phyloP scores from a whole-genome alignment of 1,139 yeast genomes.

The Yamadazyma sp. region DNA sequence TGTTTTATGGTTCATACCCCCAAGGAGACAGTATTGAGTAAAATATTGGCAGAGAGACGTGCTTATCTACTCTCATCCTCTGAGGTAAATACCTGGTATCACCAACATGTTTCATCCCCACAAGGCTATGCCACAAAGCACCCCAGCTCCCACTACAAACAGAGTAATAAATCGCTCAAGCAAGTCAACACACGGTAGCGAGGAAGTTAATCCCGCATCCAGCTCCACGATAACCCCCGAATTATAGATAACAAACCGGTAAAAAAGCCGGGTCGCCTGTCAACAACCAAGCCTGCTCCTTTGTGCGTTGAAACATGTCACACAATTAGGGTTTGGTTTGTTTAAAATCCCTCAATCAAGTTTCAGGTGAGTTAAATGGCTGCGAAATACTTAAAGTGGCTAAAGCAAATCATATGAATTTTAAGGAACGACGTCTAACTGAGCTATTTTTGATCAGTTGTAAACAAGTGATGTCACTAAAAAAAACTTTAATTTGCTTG shows the following conservation, averaged over 20 bases:
- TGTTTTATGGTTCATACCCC: neutral
- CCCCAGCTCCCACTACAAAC: neutral
- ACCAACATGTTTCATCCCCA: no score
- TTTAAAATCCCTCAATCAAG: constrained; percentile 1
- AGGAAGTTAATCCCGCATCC: no score
- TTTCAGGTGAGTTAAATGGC: neutral
- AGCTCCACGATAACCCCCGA: neutral
- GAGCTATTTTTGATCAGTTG: neutral
- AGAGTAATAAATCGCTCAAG: no score
- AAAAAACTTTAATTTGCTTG: neutral
- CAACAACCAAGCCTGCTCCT: no score
- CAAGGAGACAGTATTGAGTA: no score
- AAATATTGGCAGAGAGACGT: no score
- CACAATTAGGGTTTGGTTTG: neutral
- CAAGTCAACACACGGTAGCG: neutral
- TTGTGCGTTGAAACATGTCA: no score
- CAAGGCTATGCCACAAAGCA: neutral
- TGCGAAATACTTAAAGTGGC: constrained; percentile 1
- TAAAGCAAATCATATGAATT: neutral
- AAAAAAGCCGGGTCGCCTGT: no score
- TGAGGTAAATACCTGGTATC: no score
- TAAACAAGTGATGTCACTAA: constrained; percentile 1
- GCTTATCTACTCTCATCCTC: no score
- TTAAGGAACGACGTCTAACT: neutral
- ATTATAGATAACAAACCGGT: no score